Evolutionary conservation across 106 monocot genomes (phyloP).

Genomic region (Xerophyta viscosa): DNA sequence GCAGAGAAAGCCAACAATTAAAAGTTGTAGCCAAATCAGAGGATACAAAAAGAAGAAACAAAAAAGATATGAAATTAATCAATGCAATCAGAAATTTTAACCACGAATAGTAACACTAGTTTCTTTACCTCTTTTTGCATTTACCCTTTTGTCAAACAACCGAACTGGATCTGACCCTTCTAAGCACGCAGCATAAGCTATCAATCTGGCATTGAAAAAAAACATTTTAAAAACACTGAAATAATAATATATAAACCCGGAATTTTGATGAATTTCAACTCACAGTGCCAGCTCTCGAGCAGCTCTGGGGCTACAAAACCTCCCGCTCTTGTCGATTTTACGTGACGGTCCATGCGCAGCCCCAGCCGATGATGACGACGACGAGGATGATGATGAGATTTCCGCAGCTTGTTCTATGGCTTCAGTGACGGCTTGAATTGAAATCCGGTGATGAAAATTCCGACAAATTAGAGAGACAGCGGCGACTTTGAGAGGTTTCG

Average conservation of each 20-base stretch:
- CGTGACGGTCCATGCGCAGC: not conserved
- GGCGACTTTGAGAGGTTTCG: constrained; percentile 14
- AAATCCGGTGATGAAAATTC: constrained; percentile 4
- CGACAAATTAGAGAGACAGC: constrained; percentile 2
- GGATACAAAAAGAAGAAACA: no score
- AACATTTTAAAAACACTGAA: not conserved
- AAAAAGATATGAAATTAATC: no score
- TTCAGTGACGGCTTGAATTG: constrained; percentile 17
- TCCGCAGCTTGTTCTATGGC: constrained; percentile 19
- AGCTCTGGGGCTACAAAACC: constrained; percentile 86
- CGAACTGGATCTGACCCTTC: constrained; percentile 83
- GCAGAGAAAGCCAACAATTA: no score
- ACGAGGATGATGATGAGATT: constrained; percentile 1
- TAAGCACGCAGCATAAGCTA: constrained; percentile 85
- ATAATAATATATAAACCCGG: constrained; percentile 1
- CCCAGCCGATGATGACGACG: not conserved
- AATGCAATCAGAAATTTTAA: no score
- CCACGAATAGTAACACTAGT: no score
- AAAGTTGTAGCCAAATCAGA: no score
- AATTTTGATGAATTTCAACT: constrained; percentile 18
- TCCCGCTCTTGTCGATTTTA: constrained; percentile 62
- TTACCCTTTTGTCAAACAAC: constrained; percentile 71
- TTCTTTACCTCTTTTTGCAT: constrained; percentile 65
- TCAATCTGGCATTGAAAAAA: constrained; percentile 35
- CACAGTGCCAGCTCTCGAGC: constrained; percentile 90